Evolutionary conservation across 2,329 filamentous ascomycete species (phyloP).

Genomic region (Talaromyces sp.): DNA sequence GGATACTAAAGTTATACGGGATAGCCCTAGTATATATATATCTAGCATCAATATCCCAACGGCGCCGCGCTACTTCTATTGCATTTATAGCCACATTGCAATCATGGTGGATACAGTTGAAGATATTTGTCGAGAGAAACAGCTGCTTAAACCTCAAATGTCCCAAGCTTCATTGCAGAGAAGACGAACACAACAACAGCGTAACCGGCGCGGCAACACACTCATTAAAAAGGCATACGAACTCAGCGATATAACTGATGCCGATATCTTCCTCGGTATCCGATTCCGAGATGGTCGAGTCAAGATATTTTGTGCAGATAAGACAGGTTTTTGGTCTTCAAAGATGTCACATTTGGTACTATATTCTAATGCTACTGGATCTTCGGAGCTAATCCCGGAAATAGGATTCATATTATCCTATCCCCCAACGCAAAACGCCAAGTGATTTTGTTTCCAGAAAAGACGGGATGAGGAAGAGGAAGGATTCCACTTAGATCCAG

Average conservation of each 20-base stretch:
- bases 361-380: too few species aligned
- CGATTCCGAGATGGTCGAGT: slow-evolving; percentile 7
- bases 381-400: too few species aligned
- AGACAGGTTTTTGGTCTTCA: slow-evolving; percentile 7
- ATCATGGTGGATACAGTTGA: not conserved
- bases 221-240: slow-evolving; percentile 5
- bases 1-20: not conserved
- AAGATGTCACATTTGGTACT: slow-evolving; percentile 8
- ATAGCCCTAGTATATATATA: not conserved
- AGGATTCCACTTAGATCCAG: too few species aligned
- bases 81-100: not conserved
- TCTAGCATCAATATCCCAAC: not conserved
- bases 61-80: not conserved
- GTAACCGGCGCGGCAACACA: not conserved
- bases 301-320: slow-evolving; percentile 12
- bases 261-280: slow-evolving; percentile 9
- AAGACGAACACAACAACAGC: not conserved
- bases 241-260: slow-evolving; percentile 4
- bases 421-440: too few species aligned
- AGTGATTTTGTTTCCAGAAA: too few species aligned
- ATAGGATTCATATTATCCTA: too few species aligned
- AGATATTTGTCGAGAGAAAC: not conserved
- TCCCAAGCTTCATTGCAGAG: not conserved
- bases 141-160: not conserved
- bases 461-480: too few species aligned